These are phyloP conservation scores for Aspergillus floridensis DNA, from an alignment of 2,329 filamentous ascomycete species.

Conservation along the genomic window DNA sequence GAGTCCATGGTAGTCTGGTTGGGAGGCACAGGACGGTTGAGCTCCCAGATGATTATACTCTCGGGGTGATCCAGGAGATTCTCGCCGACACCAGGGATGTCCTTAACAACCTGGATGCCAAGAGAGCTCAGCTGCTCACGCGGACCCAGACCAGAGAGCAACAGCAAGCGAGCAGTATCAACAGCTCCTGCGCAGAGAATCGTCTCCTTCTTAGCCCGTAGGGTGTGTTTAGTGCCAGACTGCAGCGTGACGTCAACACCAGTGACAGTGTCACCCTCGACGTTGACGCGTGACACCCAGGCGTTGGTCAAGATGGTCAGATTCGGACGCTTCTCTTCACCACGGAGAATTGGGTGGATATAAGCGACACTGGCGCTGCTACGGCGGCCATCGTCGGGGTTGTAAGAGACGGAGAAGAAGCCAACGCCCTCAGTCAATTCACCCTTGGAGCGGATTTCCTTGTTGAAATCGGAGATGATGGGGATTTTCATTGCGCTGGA, in stretches of 20 bases:
- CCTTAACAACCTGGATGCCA: constrained; percentile 57
- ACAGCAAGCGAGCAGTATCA: constrained; percentile 70
- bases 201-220: constrained; percentile 68
- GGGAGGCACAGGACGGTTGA: constrained; percentile 71
- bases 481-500: constrained; percentile 76
- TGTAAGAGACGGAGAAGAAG: constrained; percentile 89
- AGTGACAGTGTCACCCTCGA: constrained; percentile 67
- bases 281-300: constrained; percentile 79
- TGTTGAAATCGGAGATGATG: constrained; percentile 80
- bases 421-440: constrained; percentile 73
- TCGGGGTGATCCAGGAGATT: constrained; percentile 66
- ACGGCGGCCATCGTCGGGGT: constrained; percentile 79
- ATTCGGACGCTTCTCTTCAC: constrained; percentile 78
- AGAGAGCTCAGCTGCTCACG: constrained; percentile 52
- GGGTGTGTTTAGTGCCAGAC: constrained; percentile 54
- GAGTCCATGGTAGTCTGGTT: constrained; percentile 91
- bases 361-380: constrained; percentile 88
- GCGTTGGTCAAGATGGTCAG: constrained; percentile 82
- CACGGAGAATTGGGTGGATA: constrained; percentile 84
- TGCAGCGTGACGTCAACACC: constrained; percentile 69
- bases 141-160: constrained; percentile 54
- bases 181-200: constrained; percentile 77
- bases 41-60: constrained; percentile 70
- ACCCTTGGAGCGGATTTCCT: constrained; percentile 72
- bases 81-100: constrained; percentile 62